Percentiles rank a stretch among this genome's conserved stretches.
Evolutionary conservation across 1,139 yeast species (phyloP).

Genomic region (Geotrichum reessii): DNA sequence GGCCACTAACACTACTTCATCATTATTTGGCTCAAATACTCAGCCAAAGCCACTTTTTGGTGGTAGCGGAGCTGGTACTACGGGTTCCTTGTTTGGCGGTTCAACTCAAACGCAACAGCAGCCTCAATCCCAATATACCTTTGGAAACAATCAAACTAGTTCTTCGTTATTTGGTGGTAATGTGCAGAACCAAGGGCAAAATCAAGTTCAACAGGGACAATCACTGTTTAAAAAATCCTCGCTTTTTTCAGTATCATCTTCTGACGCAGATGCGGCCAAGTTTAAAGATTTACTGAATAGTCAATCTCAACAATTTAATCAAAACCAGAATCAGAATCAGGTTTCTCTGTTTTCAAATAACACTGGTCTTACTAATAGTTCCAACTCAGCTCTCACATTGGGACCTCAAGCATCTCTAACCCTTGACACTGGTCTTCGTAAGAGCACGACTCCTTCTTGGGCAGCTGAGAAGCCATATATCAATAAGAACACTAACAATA

Average conservation of each 20-base stretch:
- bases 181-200: neutral
- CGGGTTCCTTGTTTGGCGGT: slow-evolving; percentile 2
- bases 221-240: slow-evolving; percentile 15
- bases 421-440: slow-evolving; percentile 7
- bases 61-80: neutral
- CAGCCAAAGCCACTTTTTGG: neutral
- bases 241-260: slow-evolving; percentile 12
- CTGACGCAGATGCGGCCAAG: slow-evolving; percentile 12
- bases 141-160: neutral
- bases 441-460: slow-evolving; percentile 15
- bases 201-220: neutral
- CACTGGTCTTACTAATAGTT: neutral
- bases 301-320: neutral
- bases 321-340: neutral
- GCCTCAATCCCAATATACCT: neutral
- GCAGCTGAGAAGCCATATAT: slow-evolving; percentile 14
- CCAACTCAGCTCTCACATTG: slow-evolving; percentile 2
- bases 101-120: slow-evolving; percentile 3
- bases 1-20: neutral
- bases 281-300: slow-evolving; percentile 6
- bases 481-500: neutral
- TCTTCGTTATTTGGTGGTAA: neutral
- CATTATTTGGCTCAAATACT: neutral
- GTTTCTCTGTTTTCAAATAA: neutral
- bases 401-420: slow-evolving; percentile 11